Conservation (phyloP, 2,329 filamentous ascomycete species). For the Diaporthe sp. region DNA sequence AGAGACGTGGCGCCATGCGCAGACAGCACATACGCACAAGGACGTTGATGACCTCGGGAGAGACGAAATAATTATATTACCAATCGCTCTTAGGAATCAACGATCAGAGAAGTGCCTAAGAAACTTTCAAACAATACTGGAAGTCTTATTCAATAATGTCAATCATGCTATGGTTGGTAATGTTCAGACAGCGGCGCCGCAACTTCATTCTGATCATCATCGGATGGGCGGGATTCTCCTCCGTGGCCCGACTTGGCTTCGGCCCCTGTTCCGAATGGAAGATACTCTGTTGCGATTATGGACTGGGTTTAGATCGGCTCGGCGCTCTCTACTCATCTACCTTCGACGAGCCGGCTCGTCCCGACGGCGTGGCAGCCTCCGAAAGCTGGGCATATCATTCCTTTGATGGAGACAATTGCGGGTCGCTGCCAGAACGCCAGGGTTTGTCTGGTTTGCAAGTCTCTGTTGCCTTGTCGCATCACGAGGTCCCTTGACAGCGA, state of each 20-base stretch:
- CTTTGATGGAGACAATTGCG: neutral
- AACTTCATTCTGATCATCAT: neutral
- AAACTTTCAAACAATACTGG: neutral
- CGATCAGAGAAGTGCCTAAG: neutral
- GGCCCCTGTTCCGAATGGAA: neutral
- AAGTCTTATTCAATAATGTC: neutral
- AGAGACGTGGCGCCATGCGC: neutral
- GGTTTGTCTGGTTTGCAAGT: neutral
- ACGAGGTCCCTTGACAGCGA: neutral
- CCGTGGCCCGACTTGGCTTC: slow-evolving; percentile 6
- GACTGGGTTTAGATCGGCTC: neutral
- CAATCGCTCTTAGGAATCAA: neutral
- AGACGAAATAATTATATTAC: no score
- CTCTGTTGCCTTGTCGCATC: neutral
- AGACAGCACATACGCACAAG: no score
- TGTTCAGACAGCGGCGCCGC: neutral
- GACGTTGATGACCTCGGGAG: no score
- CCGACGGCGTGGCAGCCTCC: slow-evolving; percentile 10
- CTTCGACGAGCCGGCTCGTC: slow-evolving; percentile 16
- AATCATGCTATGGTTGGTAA: neutral
- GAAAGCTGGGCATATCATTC: neutral
- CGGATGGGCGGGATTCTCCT: slow-evolving; percentile 2
- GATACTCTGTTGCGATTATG: neutral
- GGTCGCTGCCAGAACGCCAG: neutral
- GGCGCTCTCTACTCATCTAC: neutral